Evolutionary conservation across 139 green algal species (phyloP).

Genomic region (Chlamydomonas schloesseri): DNA sequence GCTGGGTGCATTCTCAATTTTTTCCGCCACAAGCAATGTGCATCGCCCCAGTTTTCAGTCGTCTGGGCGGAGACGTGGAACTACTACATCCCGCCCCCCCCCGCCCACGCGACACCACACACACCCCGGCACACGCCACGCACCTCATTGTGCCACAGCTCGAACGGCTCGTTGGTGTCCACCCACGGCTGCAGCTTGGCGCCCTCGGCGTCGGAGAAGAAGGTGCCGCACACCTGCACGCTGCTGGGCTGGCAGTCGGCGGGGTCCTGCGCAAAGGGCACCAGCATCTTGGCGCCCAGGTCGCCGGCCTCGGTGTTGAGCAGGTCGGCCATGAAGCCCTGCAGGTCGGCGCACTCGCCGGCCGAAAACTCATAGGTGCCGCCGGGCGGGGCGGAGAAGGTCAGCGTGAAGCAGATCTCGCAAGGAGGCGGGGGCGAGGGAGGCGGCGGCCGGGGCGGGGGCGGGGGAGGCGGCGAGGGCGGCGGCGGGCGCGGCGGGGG

Average conservation of each 20-base stretch:
- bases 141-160: background rate
- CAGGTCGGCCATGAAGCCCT: background rate
- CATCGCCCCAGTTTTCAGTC: no score
- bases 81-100: no score
- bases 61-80: no score
- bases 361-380: no score
- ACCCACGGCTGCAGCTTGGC: background rate
- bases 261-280: background rate
- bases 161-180: background rate
- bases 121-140: no score
- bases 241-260: background rate
- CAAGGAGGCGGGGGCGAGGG: background rate
- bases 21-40: no score
- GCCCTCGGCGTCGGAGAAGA: background rate
- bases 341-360: no score
- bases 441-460: no score
- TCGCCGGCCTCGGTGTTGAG: background rate
- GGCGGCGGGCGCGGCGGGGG: background rate
- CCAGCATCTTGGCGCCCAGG: background rate
- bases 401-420: background rate
- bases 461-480: background rate
- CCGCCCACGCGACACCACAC: no score
- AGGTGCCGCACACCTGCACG: background rate
- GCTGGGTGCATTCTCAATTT: no score
- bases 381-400: no score